A percentile compares a stretch with the other conserved stretches of the same genome.
These are phyloP conservation scores for Tricholoma hemisulphureum DNA, from an alignment of 768 basidiomycete species.

Conservation along the genomic window DNA sequence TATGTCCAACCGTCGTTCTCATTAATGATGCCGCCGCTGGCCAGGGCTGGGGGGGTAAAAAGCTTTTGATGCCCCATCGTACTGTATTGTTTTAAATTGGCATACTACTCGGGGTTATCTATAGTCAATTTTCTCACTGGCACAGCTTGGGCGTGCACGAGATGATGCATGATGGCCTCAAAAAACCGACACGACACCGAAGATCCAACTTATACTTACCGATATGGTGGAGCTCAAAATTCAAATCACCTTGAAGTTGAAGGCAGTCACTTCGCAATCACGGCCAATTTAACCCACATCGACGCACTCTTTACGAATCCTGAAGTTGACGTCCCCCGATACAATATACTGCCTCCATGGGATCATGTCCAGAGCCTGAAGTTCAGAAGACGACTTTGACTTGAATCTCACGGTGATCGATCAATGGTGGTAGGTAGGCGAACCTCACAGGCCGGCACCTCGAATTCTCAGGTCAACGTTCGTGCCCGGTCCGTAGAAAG, in stretches of 20 bases:
- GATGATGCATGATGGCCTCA: conserved; percentile 31
- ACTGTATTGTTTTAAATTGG: too few relatives aligned
- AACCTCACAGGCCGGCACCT: neutral
- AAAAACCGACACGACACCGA: conserved; percentile 32
- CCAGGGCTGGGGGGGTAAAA: too few relatives aligned
- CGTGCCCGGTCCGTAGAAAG: conserved; percentile 39
- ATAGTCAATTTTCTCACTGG: conserved; percentile 17
- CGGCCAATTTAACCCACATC: conserved; percentile 41
- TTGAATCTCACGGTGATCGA: conserved; percentile 45
- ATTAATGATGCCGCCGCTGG: conserved; percentile 44
- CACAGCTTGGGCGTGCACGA: conserved; percentile 30
- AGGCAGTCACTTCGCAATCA: conserved; percentile 34
- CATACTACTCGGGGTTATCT: too few relatives aligned
- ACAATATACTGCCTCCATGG: conserved; percentile 52
- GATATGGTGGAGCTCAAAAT: conserved; percentile 46
- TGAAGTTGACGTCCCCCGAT: conserved; percentile 40
- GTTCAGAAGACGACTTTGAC: conserved; percentile 59
- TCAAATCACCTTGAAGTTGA: conserved; percentile 29
- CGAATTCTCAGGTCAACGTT: conserved; percentile 47
- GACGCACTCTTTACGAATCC: conserved; percentile 38
- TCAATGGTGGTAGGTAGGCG: too few relatives aligned
- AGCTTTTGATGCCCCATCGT: too few relatives aligned
- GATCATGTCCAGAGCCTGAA: conserved; percentile 62
- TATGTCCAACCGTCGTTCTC: conserved; percentile 37
- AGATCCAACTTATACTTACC: conserved; percentile 48